Base-by-base conservation (phyloP, 2,329 filamentous ascomycete species). In the Geoglossum cookeanum region DNA sequence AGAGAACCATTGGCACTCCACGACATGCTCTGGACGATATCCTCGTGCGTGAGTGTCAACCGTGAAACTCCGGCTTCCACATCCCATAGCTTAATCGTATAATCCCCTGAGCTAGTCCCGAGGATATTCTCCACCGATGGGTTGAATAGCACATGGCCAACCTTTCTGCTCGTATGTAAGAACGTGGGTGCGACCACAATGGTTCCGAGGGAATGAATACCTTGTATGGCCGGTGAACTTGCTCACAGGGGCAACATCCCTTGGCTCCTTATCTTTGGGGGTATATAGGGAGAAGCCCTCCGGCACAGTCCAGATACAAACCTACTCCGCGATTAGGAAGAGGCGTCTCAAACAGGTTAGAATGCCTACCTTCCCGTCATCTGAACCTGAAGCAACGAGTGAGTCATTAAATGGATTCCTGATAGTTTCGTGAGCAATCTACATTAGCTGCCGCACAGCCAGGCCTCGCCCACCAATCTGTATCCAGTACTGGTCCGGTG, bases 71-170 rank as follows among this genome's bases (percentile, higher is more conserved):
- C 87, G 35, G 87, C 82, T 68, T 83, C 78, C 61, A 97, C 78
- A 72, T 98, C 92, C 92, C 92, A 98, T 56, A 98, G 74, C 76
- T 96, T 97, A 72, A 97, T 80, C 15, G 84, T 89, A 71, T 89
- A 90, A 71, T 98, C 92, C 66, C 91, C 92, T 13, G 92, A 97
- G 42, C 91, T 86, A 33, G 90, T 95, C 57, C 92, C 91, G 55
- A 98, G 84, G 63, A 98, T 84, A 71, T 94, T 94, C 68, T 95
- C 89, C 65, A 92, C 92, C 47, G 91, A 83, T 55, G 92, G 90
- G 74, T 98, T 97, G 78, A 97, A 98, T 57, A 96, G 80, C 63
- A 98, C 91, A 71, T 98, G 92, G 60, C 92, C 92, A 62, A 98
- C 88, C 73, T 98, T 98, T 72, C 91, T 94, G 68, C 48, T 37